Evolutionary conservation across 202 grass and related monocot species (phyloP), one percentile per base, ranked within the genome.

Genomic region (Carex arenaria): DNA sequence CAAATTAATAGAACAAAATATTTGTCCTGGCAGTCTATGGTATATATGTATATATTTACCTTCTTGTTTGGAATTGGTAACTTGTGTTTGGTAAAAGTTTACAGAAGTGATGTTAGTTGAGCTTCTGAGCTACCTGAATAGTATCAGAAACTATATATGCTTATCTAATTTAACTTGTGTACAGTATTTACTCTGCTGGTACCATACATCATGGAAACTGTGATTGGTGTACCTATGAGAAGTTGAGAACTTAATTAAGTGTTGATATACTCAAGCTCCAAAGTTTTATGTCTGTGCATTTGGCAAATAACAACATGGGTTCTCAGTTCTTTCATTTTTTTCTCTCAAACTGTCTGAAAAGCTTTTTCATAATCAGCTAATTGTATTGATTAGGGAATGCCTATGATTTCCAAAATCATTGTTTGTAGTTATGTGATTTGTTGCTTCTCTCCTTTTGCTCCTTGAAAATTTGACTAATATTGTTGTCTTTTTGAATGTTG

Each of bases 21-120:
- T 78, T 53, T 78, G 30, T 60, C 54, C 74, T 78, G 30, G 53
- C 74, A 60, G 54, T 40, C 53, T 53, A 1, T 60, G 28, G 15
- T 75, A 42, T 71, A 23, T 61, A 42, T 71, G 40, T 61, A 73
- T 84, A 60, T 80, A 72, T 14, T 67, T 70, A 61, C 77, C 45
- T 79, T 66, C 26, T 65, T 65, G 54, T 67, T 85, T 64, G 13
- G 38, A 86, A 68, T 80, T 45, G 4, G 2, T 67, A 66, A 52
- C 68, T 28, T 17, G 51, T 83, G 68, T 49, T 78, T 49, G 19
- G 60, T 62, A 42, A 23, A 22, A 62, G 1, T 62, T 62, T 62
- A 62, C 60, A 62, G 8, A 22, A 62, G 60, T 23, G n/a, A 62
- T 62, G 8, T 62, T 4, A 59, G 28, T 78, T 38, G 36, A 78